Base-by-base conservation (phyloP, 148 eudicot species). In the Tetragonia tetragonoides region DNA sequence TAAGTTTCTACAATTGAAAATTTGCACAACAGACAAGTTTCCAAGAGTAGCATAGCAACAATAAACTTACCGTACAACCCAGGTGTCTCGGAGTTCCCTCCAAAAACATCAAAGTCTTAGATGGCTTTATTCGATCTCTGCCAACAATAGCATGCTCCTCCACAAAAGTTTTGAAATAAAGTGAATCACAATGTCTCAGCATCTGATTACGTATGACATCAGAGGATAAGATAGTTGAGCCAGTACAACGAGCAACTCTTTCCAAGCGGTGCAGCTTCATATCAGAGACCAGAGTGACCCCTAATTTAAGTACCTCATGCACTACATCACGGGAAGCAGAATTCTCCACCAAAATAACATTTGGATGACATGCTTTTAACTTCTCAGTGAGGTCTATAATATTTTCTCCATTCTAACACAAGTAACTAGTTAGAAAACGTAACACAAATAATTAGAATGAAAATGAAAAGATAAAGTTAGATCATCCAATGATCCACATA, bases 191-290 rank as follows among this genome's bases (percentile, higher is more conserved):
- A 63, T 87, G 90, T 72, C 80, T 84, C 44, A 95, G 89, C 79
- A 88, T 84, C 84, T 82, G 88, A 46, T 78, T 86, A n/a, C 72
- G 79, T 79, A 84, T 74, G 23, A 23, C 69, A 60, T 93, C 94
- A 44, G 88, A 84, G 47, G 91, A 85, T 78, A 90, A 81, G 75
- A 92, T 95, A 20, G 93, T 86, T 57, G 97, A 91, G 51, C 94
- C 97, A 68, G 91, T 95, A 75, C 93, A 93, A 57, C 90, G 90
- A 78, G 97, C 91, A 87, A 95, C 88, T 85, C 97, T 91, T 85
- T 91, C 92, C 84, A 95, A 82, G 20, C 99, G 96, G 68, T 93
- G 87, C 76, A 86, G 88, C 86, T 93, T 95, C 99, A 95, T 95
- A 85, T 95, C 99, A 74, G 85, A 83, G 75, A 92, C 97, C 39